Evolutionary conservation across 2,329 filamentous ascomycete species (phyloP).

Genomic region (Helminthosporium solani): DNA sequence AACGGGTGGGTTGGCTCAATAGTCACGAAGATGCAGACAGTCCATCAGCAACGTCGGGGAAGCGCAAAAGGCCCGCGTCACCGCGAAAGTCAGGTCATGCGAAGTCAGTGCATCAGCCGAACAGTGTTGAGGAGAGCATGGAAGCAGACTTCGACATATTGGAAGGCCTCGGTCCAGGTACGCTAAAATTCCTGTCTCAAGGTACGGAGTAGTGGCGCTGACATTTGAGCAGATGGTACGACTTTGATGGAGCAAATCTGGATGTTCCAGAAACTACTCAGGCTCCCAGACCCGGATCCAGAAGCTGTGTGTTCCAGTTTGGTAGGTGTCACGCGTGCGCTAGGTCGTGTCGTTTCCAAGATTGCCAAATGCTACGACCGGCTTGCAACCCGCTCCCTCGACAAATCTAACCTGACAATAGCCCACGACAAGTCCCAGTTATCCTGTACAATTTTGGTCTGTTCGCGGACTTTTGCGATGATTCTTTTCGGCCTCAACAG

Average conservation of each 20-base stretch:
- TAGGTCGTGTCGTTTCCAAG: conserved; percentile 26
- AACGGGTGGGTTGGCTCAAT: conserved; percentile 28
- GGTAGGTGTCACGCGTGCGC: conserved; percentile 20
- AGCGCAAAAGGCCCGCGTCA: conserved; percentile 19
- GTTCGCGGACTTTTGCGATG: conserved; percentile 34
- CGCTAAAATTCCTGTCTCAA: not conserved
- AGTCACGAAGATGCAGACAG: not conserved
- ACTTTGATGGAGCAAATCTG: conserved; percentile 31
- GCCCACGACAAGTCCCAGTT: conserved; percentile 31
- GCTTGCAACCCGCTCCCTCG: conserved; percentile 14
- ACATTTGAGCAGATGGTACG: conserved; percentile 18
- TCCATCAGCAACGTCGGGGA: conserved; percentile 10
- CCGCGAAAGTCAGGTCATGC: conserved; percentile 11
- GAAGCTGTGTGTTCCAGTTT: conserved; percentile 29
- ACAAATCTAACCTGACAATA: conserved; percentile 11
- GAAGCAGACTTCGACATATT: conserved; percentile 30
- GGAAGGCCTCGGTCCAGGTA: conserved; percentile 26
- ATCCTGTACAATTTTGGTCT: conserved; percentile 26
- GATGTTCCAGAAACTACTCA: conserved; percentile 30
- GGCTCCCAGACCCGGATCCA: conserved; percentile 13
- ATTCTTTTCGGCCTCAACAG: conserved; percentile 33
- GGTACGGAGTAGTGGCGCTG: conserved; percentile 2
- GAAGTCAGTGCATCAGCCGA: conserved; percentile 10
- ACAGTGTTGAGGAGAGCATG: conserved; percentile 22
- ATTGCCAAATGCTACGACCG: conserved; percentile 23